Conservation (phyloP, 768 basidiomycete genomes). For the Calocybe gangraenosa region DNA sequence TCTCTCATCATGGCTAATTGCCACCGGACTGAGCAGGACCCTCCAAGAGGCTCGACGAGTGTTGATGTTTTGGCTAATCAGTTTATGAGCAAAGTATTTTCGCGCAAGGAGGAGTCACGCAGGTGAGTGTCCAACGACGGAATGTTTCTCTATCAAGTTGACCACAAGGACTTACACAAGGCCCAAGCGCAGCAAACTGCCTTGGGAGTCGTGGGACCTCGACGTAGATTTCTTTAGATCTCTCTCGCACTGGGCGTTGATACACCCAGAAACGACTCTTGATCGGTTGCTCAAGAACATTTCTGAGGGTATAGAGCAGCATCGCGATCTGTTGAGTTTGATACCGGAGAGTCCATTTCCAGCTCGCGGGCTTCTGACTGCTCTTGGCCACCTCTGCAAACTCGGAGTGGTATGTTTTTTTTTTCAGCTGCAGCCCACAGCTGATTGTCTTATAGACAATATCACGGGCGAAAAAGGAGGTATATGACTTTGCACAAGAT, state of each 20-base stretch:
- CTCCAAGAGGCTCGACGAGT: neutral
- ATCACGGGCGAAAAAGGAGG: conserved; percentile 2
- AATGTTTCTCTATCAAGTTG: no score
- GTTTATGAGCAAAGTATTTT: neutral
- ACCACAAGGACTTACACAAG: no score
- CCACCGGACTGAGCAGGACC: neutral
- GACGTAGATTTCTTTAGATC: conserved; percentile 8
- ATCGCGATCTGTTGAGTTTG: neutral
- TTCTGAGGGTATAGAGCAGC: conserved; percentile 6
- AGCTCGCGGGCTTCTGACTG: conserved; percentile 8
- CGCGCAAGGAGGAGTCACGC: no score
- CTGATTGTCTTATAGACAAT: neutral
- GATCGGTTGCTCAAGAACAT: conserved; percentile 5
- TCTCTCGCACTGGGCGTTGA: conserved; percentile 4
- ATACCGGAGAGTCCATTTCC: conserved; percentile 12
- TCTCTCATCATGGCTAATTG: no score
- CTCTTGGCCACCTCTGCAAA: conserved; percentile 3
- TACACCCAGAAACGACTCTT: conserved; percentile 10
- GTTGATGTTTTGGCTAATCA: neutral
- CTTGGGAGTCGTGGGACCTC: conserved; percentile 7
- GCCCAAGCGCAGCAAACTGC: no score
- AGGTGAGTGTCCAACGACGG: no score
- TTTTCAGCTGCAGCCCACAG: no score
- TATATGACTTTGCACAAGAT: conserved; percentile 10
- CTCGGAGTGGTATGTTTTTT: conserved; percentile 10